phyloP scores from a whole-genome alignment of 176 grass and related monocot species.

The Zea luxurians region DNA sequence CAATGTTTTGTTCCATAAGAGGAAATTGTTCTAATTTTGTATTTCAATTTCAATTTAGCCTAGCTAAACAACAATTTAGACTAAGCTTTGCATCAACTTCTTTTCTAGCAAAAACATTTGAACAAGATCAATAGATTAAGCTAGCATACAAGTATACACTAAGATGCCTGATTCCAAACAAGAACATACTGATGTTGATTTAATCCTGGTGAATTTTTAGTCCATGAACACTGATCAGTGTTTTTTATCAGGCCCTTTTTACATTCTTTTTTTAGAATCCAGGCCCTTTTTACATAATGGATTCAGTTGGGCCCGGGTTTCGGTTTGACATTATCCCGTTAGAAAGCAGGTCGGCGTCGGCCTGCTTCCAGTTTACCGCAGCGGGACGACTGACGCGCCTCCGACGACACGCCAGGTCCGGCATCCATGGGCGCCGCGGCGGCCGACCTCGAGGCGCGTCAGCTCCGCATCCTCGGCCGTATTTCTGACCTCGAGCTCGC shows the following conservation, averaged over 20 bases:
- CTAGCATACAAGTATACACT: too few species aligned
- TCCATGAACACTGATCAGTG: background rate
- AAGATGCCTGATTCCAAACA: too few species aligned
- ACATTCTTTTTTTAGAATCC: too few species aligned
- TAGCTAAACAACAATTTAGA: too few species aligned
- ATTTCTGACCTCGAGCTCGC: conserved; percentile 60
- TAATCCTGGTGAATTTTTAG: too few species aligned
- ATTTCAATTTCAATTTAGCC: too few species aligned
- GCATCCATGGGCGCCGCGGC: conserved; percentile 54
- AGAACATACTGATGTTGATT: too few species aligned
- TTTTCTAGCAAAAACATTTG: too few species aligned
- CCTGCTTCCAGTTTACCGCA: background rate
- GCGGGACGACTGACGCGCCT: background rate
- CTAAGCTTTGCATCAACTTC: too few species aligned
- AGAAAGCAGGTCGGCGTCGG: background rate
- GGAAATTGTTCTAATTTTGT: too few species aligned
- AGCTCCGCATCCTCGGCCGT: conserved; percentile 61
- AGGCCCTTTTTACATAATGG: background rate
- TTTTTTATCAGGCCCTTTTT: background rate
- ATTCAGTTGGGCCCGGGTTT: background rate
- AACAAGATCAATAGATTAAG: too few species aligned
- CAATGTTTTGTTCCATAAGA: too few species aligned
- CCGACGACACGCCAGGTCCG: background rate
- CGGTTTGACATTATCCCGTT: background rate
- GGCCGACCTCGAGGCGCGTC: conserved; percentile 55